These are phyloP conservation scores for Aspergillus quadrilineatus DNA, from an alignment of 2,329 filamentous ascomycete species.

Conservation along the genomic window DNA sequence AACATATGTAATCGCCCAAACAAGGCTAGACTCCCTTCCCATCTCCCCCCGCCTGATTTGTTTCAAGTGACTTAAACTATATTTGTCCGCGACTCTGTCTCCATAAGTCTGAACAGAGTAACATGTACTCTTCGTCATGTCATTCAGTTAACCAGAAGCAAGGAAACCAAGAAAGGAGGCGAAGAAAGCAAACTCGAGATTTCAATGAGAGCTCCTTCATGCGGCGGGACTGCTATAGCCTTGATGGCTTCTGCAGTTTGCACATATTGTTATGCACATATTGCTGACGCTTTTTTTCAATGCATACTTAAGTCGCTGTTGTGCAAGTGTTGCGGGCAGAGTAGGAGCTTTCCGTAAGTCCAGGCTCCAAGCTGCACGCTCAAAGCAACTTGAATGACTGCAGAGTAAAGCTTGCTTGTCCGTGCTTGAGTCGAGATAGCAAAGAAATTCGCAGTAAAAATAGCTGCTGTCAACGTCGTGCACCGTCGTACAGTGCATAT, in stretches of 20 bases:
- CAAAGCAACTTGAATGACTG: neutral
- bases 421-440: constrained; percentile 7
- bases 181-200: neutral
- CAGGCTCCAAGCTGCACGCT: neutral
- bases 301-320: constrained; percentile 1
- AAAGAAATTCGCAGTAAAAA: constrained; percentile 10
- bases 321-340: neutral
- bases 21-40: neutral
- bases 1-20: constrained; percentile 7
- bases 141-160: neutral
- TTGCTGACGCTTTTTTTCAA: neutral
- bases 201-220: neutral
- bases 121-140: neutral
- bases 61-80: neutral
- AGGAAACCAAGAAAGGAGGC: neutral
- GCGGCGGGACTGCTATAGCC: constrained; percentile 5
- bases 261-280: constrained; percentile 8
- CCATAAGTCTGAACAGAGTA: neutral
- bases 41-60: neutral
- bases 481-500: constrained; percentile 13
- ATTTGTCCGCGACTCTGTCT: neutral
- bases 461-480: constrained; percentile 18
- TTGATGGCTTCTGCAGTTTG: constrained; percentile 6
- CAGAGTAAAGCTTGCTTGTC: neutral
- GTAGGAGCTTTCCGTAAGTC: neutral